phyloP scores from a whole-genome alignment of 163 green algal species.

The Coccomyxa subellipsoidea region DNA sequence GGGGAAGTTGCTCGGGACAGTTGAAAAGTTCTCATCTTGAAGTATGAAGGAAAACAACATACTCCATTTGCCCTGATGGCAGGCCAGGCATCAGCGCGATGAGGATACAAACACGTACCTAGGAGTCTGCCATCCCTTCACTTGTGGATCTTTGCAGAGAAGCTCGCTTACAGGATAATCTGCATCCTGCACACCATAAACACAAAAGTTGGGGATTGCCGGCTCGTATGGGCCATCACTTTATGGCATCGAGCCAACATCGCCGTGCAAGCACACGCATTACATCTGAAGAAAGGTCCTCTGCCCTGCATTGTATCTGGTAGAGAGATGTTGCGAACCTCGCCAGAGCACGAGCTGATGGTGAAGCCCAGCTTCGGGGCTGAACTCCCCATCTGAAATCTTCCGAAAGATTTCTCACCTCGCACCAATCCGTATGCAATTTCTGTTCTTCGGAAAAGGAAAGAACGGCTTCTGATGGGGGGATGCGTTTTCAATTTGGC shows the following conservation, averaged over 20 bases:
- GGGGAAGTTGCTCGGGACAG: neutral
- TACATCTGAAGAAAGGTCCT: no score
- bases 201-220: neutral
- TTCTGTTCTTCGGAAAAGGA: neutral
- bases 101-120: no score
- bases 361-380: conserved; percentile 51
- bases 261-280: no score
- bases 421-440: no score
- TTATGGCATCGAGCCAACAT: no score
- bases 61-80: no score
- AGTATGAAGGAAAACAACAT: conserved; percentile 13
- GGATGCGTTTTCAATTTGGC: neutral
- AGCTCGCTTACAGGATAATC: conserved; percentile 81
- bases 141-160: conserved; percentile 72
- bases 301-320: no score
- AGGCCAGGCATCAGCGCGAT: no score
- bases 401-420: no score
- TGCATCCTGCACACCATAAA: conserved; percentile 54
- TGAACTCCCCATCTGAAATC: neutral
- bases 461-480: neutral
- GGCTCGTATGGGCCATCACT: neutral
- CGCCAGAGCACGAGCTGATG: conserved; percentile 43
- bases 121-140: conserved; percentile 74
- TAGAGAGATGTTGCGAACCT: neutral
- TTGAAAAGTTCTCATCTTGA: conserved; percentile 1